phyloP scores from a whole-genome alignment of 306 rosid species.

The Gillenia trifoliata region DNA sequence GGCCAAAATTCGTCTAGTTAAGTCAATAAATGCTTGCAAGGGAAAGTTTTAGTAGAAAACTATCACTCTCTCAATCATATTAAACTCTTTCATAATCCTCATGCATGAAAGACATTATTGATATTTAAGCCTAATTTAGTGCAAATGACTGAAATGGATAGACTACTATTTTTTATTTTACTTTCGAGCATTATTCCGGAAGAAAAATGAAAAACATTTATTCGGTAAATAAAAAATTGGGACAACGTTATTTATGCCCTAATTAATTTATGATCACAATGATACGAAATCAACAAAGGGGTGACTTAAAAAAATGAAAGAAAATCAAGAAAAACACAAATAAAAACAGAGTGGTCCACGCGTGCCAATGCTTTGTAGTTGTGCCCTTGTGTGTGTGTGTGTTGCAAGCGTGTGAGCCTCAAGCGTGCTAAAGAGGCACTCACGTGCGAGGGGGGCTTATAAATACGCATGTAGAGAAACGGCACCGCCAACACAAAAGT shows the following conservation, averaged over 20 bases:
- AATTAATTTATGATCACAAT: background rate
- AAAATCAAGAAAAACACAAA: background rate
- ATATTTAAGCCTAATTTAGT: background rate
- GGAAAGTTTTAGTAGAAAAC: background rate
- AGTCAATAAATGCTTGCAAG: background rate
- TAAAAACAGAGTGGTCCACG: constrained; percentile 46
- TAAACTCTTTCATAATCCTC: too few relatives aligned
- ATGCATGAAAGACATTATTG: background rate
- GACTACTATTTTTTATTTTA: too few relatives aligned
- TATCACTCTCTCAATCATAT: background rate
- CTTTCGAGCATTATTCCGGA: background rate
- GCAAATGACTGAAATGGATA: background rate
- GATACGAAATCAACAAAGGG: background rate
- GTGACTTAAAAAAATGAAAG: background rate
- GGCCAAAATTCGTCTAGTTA: background rate
- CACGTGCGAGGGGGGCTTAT: constrained; percentile 59
- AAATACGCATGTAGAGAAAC: constrained; percentile 31
- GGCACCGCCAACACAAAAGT: constrained; percentile 12
- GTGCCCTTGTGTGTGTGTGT: background rate
- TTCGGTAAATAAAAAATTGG: background rate
- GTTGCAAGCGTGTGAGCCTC: background rate
- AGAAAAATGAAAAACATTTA: background rate
- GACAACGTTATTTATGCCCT: background rate
- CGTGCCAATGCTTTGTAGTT: constrained; percentile 36
- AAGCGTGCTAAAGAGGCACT: constrained; percentile 34